These are phyloP conservation scores for Haplosporangium gracile DNA, from an alignment of 192 early-diverging fungal genomes.

Conservation along the genomic window DNA sequence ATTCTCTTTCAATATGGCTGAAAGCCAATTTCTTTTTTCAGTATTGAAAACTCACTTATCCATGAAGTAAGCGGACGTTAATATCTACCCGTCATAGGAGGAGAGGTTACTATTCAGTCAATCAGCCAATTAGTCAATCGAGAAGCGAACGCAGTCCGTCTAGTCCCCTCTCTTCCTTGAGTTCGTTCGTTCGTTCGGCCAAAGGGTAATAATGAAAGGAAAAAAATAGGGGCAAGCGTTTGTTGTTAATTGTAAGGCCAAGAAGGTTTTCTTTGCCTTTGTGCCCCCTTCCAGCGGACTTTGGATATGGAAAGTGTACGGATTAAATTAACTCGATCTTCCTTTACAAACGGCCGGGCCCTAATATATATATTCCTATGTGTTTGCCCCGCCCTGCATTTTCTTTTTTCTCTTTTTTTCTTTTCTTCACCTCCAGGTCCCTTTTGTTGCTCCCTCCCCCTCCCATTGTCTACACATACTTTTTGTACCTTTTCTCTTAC, in stretches of 20 bases:
- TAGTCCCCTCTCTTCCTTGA: too few species aligned
- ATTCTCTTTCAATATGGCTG: too few species aligned
- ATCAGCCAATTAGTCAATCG: too few species aligned
- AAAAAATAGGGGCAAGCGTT: neutral
- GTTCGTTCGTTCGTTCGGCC: too few species aligned
- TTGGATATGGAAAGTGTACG: neutral
- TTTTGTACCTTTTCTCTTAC: constrained; percentile 16
- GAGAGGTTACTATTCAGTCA: too few species aligned
- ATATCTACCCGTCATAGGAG: too few species aligned
- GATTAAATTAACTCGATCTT: neutral
- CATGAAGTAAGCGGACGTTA: too few species aligned
- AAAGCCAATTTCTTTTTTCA: too few species aligned
- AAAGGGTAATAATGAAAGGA: neutral
- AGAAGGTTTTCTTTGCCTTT: constrained; percentile 7
- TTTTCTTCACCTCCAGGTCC: constrained; percentile 38
- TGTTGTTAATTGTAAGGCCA: neutral
- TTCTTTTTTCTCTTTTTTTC: neutral
- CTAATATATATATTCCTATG: neutral
- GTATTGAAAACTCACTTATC: too few species aligned
- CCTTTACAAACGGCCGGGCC: neutral
- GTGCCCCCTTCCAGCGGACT: neutral
- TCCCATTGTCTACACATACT: neutral
- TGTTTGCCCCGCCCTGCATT: neutral
- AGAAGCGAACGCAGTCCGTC: too few species aligned
- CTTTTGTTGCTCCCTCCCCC: neutral